Conservation (phyloP, 2,329 filamentous ascomycete species). For the Rutstroemia sp. region DNA sequence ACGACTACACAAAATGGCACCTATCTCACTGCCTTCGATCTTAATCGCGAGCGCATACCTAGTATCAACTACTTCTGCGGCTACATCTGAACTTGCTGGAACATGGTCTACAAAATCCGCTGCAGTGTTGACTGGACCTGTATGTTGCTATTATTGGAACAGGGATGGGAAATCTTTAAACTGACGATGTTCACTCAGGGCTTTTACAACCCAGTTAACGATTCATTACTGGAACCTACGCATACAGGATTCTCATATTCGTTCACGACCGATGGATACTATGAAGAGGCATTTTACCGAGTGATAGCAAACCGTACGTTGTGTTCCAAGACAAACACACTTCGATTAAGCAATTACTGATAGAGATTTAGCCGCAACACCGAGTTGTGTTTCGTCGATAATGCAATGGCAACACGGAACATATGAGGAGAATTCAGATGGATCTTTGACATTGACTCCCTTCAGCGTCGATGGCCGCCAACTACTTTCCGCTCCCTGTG, state of each 20-base stretch:
- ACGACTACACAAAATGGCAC: conserved; percentile 24
- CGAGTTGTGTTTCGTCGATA: conserved; percentile 54
- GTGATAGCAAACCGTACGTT: conserved; percentile 59
- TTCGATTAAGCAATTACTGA: conserved; percentile 9
- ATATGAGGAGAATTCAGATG: conserved; percentile 48
- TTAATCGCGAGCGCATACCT: conserved; percentile 28
- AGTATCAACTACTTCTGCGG: conserved; percentile 30
- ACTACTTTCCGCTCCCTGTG: conserved; percentile 58
- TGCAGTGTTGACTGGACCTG: conserved; percentile 61
- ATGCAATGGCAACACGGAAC: conserved; percentile 70
- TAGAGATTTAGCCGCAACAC: conserved; percentile 41
- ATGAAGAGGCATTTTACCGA: conserved; percentile 63
- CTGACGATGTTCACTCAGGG: conserved; percentile 37
- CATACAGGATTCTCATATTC: conserved; percentile 68
- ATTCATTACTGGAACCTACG: conserved; percentile 57
- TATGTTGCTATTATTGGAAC: conserved; percentile 36
- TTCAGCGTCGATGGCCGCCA: conserved; percentile 61
- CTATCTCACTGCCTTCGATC: conserved; percentile 30
- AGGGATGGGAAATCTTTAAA: conserved; percentile 10
- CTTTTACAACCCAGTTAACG: conserved; percentile 62
- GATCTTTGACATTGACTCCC: conserved; percentile 51
- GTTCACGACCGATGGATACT: conserved; percentile 60
- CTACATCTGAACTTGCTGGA: conserved; percentile 49
- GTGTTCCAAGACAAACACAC: neutral
- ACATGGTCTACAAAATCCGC: conserved; percentile 68